A percentile compares a stretch with the other conserved stretches of the same genome.
phyloP scores from a whole-genome alignment of 129 eudicot species.

The Lactuca saligna region DNA sequence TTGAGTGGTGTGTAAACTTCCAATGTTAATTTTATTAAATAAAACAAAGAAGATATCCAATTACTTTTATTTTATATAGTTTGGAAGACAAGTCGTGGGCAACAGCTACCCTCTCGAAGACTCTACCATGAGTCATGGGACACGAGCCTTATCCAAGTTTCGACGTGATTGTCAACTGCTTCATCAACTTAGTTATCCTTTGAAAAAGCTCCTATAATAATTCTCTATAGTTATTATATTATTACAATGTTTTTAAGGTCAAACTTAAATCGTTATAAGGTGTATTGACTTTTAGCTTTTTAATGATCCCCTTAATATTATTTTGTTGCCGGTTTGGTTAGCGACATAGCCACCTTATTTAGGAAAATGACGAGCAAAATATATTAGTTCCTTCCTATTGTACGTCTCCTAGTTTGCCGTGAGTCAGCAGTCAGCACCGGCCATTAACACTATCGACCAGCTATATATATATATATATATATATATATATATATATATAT shows the following conservation, averaged over 20 bases:
- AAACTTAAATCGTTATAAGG: background rate
- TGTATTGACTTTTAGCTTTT: background rate
- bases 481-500: background rate
- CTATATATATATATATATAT: background rate
- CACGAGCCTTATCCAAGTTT: background rate
- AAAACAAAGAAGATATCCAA: no score
- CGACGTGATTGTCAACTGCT: background rate
- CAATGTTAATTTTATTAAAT: no score
- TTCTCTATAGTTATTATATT: no score
- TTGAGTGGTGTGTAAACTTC: no score
- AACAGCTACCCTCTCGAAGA: background rate
- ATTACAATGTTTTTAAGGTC: background rate
- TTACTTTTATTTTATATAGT: background rate
- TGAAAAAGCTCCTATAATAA: no score
- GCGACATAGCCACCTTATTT: background rate
- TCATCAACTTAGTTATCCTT: background rate
- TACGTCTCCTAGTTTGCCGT: background rate
- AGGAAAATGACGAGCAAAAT: background rate
- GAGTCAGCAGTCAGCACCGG: background rate
- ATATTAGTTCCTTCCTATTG: background rate
- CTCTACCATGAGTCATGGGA: background rate
- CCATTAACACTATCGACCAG: background rate
- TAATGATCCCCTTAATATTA: background rate
- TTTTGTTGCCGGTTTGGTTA: background rate
- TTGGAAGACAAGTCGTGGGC: background rate